Evolutionary conservation across 495 filamentous ascomycete species (phyloP).

Genomic region (Aspergillus bridgeri): DNA sequence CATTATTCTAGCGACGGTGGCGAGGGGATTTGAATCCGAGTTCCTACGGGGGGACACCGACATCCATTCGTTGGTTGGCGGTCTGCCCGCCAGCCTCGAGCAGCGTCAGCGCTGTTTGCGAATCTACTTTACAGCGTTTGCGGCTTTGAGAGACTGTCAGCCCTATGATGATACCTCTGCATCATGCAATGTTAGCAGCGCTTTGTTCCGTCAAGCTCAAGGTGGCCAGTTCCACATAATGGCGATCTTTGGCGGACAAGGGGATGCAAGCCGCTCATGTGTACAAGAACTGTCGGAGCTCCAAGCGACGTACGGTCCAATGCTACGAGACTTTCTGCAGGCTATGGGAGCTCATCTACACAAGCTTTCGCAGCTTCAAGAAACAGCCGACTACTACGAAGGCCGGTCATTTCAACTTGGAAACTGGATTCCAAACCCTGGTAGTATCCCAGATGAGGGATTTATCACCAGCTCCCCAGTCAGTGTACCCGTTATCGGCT

Average conservation of each 20-base stretch:
- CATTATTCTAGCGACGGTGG: background rate
- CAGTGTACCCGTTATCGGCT: constrained; percentile 32
- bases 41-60: constrained; percentile 18
- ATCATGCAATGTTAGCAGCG: constrained; percentile 1
- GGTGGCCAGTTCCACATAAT: constrained; percentile 14
- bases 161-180: background rate
- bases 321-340: constrained; percentile 14
- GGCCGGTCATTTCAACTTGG: constrained; percentile 16
- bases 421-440: constrained; percentile 20
- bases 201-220: constrained; percentile 17
- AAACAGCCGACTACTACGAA: constrained; percentile 11
- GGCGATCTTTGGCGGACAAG: constrained; percentile 27
- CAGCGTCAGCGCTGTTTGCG: constrained; percentile 12
- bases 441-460: constrained; percentile 11
- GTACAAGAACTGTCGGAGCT: constrained; percentile 19
- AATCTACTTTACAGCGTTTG: constrained; percentile 17
- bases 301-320: constrained; percentile 18
- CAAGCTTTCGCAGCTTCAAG: constrained; percentile 9
- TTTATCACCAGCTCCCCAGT: constrained; percentile 28
- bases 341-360: constrained; percentile 15
- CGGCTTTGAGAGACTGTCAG: background rate
- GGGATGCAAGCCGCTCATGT: constrained; percentile 21
- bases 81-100: background rate
- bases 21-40: constrained; percentile 11
- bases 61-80: constrained; percentile 19